Evolutionary conservation across 441 rosid species (phyloP), one percentile per base, ranked within the genome.

Genomic region (Manihot esculenta): DNA sequence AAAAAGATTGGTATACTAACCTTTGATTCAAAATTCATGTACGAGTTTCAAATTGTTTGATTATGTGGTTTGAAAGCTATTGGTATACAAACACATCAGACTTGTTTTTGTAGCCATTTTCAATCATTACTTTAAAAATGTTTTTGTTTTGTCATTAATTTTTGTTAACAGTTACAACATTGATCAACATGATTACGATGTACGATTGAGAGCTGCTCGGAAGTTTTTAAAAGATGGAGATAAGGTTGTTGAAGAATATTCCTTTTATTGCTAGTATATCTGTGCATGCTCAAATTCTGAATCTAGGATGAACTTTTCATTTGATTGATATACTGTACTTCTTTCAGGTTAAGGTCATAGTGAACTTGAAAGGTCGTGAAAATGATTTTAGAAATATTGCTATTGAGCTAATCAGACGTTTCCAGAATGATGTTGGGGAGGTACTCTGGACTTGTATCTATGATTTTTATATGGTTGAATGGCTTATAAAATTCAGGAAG

Each of bases 381-480:
- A 88, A 92, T 54, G 96, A 92, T 33, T 92, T 92, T 75, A 87
- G 97, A 79, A 94, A 89, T 77, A 90, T 75, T n/a, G 99, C 97
- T 56, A 90, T 89, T 74, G 94, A 89, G 75, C 97, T 94, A 26
- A 82, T 92, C 44, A 82, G 86, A 70, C 92, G 90, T 73, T 89
- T 94, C 84, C 97, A 89, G 82, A 87, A 80, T 70, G 95, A 92
- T 79, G 77, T 92, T 55, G 97, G 95, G 18, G 98, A 93, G 97
- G 94, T 90, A 86, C 61, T 64, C 18, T 44, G 69, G 50, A 23
- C 66, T 27, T 62, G 21, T 50, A 60, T 57, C 49, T 21, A 0
- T 48, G 26, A 18, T n/a, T 49, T 47, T 14, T 61, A 60, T 69
- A 69, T 69, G 54, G 66, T 35, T 27, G 13, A 51, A 44, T 30